Percentiles rank a stretch among this genome's conserved stretches.
Evolutionary conservation across 2,329 filamentous ascomycete species (phyloP).

Genomic region (Parafenestella ontariensis): DNA sequence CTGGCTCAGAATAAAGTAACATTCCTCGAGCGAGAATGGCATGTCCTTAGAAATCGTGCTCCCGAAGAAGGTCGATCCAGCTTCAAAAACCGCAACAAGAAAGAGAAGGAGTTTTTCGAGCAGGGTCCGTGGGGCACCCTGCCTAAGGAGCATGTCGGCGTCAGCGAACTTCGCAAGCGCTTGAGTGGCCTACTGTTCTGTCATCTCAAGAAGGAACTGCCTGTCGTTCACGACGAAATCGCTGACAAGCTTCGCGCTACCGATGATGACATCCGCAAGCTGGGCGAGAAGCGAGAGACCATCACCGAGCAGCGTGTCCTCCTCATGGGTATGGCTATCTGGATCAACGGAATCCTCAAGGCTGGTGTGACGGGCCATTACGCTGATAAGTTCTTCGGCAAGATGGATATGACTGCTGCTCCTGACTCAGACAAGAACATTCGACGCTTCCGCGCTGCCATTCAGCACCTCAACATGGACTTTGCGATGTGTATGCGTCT

Average conservation of each 20-base stretch:
- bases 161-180: slow-evolving; percentile 55
- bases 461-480: slow-evolving; percentile 58
- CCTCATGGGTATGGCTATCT: slow-evolving; percentile 56
- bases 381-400: slow-evolving; percentile 58
- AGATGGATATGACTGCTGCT: slow-evolving; percentile 18
- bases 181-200: slow-evolving; percentile 59
- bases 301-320: slow-evolving; percentile 57
- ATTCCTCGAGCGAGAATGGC: slow-evolving; percentile 58
- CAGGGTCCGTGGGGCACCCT: slow-evolving; percentile 37
- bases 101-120: slow-evolving; percentile 48
- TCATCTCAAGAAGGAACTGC: slow-evolving; percentile 48
- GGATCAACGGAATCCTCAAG: slow-evolving; percentile 55
- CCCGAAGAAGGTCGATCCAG: slow-evolving; percentile 46
- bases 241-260: slow-evolving; percentile 33
- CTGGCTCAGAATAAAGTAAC: slow-evolving; percentile 51
- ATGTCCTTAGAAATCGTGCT: slow-evolving; percentile 60
- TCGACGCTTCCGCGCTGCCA: slow-evolving; percentile 61
- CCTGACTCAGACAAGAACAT: slow-evolving; percentile 34
- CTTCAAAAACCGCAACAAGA: slow-evolving; percentile 50
- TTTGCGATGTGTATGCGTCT: slow-evolving; percentile 57
- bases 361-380: slow-evolving; percentile 62
- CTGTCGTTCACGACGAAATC: slow-evolving; percentile 43
- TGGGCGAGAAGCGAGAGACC: slow-evolving; percentile 60
- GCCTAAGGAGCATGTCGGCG: slow-evolving; percentile 51
- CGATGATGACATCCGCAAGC: slow-evolving; percentile 46